Evolutionary conservation across 202 grass and related monocot genomes (phyloP).

Genomic region (Cymbopogon flexuosus): DNA sequence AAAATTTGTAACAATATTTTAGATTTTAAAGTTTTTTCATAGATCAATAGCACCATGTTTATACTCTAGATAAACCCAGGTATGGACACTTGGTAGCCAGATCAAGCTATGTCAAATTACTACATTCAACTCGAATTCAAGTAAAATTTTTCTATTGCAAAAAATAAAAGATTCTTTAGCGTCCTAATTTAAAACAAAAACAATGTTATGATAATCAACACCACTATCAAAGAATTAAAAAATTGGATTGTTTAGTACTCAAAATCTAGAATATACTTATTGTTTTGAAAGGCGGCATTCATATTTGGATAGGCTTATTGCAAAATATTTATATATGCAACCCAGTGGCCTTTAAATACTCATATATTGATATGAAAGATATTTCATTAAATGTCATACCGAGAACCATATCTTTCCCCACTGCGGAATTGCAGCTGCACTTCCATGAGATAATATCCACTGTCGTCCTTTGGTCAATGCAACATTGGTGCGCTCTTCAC

Average conservation of each 20-base stretch:
- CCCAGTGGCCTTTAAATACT: background rate
- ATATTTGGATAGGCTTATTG: background rate
- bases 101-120: background rate
- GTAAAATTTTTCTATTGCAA: background rate
- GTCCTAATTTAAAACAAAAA: background rate
- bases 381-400: constrained; percentile 6
- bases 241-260: background rate
- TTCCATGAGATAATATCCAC: constrained; percentile 36
- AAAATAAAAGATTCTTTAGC: background rate
- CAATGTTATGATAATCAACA: background rate
- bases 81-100: background rate
- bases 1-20: background rate
- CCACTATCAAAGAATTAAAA: background rate
- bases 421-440: constrained; percentile 36
- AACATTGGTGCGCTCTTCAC: background rate
- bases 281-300: background rate
- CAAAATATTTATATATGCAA: background rate
- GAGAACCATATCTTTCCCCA: constrained; percentile 60
- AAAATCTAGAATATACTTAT: background rate
- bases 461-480: background rate
- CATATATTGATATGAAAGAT: background rate
- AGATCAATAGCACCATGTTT: background rate
- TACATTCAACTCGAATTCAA: background rate
- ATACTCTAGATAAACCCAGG: background rate
- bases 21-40: background rate